Conservation (phyloP, 2,329 filamentous ascomycete species). For the Xenosphaeropsis pyriputrescens region DNA sequence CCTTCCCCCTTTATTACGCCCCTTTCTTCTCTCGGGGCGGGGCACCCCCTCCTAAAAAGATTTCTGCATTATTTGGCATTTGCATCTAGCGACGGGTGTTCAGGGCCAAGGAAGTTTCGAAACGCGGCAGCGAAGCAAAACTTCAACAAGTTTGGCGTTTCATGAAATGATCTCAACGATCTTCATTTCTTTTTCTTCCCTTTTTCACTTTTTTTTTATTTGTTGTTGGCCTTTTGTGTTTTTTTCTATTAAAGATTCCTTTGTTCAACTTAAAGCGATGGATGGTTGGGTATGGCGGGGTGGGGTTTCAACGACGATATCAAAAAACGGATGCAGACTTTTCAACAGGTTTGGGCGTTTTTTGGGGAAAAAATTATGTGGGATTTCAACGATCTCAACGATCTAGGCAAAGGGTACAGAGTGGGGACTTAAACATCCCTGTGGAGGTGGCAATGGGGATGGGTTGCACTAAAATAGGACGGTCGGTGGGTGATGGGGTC, state of each 20-base stretch:
- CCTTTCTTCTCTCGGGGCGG: conserved; percentile 3
- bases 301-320: conserved; percentile 4
- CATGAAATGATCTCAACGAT: conserved; percentile 11
- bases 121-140: conserved; percentile 13
- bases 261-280: conserved; percentile 2
- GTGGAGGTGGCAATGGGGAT: no score
- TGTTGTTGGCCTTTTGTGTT: no score
- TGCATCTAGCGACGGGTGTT: conserved; percentile 18
- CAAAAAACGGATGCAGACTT: no score
- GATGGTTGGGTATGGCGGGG: conserved; percentile 1
- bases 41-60: conserved; percentile 3
- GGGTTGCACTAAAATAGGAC: no score
- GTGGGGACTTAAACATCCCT: no score
- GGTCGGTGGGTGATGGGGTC: no score
- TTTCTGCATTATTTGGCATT: conserved; percentile 4
- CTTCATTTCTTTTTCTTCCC: neutral
- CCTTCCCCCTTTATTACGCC: conserved; percentile 1
- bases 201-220: no score
- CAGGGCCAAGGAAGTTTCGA: no score
- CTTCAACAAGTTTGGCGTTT: conserved; percentile 20
- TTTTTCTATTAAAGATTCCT: conserved; percentile 1
- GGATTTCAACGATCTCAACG: neutral
- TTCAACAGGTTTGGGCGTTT: no score
- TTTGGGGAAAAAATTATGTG: no score
- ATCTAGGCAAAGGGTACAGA: neutral